Base-by-base conservation (phyloP, 495 filamentous ascomycete species). In the Hypoxylon lenormandii region DNA sequence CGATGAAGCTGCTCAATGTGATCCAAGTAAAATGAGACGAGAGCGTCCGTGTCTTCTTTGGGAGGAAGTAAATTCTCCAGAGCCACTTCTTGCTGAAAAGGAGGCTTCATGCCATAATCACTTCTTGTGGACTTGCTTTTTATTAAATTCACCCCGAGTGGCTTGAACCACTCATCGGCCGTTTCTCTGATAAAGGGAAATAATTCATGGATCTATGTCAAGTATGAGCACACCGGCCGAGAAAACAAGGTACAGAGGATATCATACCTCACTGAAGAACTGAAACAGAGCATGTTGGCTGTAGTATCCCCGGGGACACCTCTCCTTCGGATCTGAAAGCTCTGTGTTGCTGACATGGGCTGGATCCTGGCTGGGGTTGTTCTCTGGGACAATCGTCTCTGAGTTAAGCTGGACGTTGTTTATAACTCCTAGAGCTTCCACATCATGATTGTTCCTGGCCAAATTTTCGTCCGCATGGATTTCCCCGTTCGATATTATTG, bases 181-280 rank as follows among this genome's bases (percentile, higher is more conserved):
- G 78, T 82, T 66, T 82, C 80, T 33, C 75, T 79, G 72, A 82
- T 81, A 56, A 81, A 82, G 30, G 79, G 80, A 38, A 76, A 80
- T 4, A 82, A 72, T 5, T 77, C 80, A 11, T 64, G 75, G 48
- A 82, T 75, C 79, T 81, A 46, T 13, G 47, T 13, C 30, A 50
- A 19, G 19, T 36, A 23, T 59, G 0, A 57, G 49, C 19, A 52
- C 10, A 11, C 0, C 5, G 48, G 43, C 15, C 26, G 45, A 6
- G 33, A 10, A 23, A 21, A 13, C 13, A 22, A 5, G 22, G 8
- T 11, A 16, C 42, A 7, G 15, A 21, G 11, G 37, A 5, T 1
- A 37, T 13, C 57, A 50, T 40, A 74, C 72, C 57, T 72, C 72
- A 23, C 16, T 19, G n/a, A 74, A 72, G 47, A 72, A 74, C 26